Evolutionary conservation across 768 basidiomycete species (phyloP), one percentile per base, ranked within the genome.

Genomic region (Strobilomyces confusus): DNA sequence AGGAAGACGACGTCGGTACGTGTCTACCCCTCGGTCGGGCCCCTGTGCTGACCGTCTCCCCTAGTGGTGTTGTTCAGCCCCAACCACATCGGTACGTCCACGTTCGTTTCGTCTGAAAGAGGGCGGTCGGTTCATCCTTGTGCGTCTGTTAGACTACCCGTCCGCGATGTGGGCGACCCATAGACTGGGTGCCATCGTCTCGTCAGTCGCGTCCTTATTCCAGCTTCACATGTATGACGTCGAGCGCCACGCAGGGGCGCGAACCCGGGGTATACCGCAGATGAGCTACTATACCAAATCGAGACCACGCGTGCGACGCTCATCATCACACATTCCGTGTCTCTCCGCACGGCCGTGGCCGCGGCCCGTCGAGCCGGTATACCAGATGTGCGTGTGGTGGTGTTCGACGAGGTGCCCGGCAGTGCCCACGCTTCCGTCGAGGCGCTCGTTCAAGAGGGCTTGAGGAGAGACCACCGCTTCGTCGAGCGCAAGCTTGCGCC

Each of bases 11-110:
- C 54, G 75, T 81, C 30, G 81, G 83, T 84, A 62, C 8, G 71
- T 68, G 34, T 46, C 9, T 8, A 9, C 29, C n/a, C n/a, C n/a
- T n/a, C n/a, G n/a, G n/a, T n/a, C n/a, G n/a, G n/a, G n/a, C n/a
- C n/a, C n/a, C n/a, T 37, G 29, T 54, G 41, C 40, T 61, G 26
- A 61, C 33, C 17, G 25, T 52, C 17, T 49, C 6, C 19, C 20
- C 20, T 43, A 84, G 85, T 84, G 40, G 82, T 83, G 60, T 59
- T 87, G 34, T 81, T 81, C 66, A 81, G 83, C 57, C 80, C 82
- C 13, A 87, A 87, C 58, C 75, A 84, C 62, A 70, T 81, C 25
- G 83, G 85, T 85, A 49, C 58, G 70, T 67, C 19, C 6, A 12
- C 9, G 15, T 42, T 34, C 43, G 48, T 41, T 34, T 14, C 2